These are phyloP conservation scores for Leishmania mexicana DNA, from an alignment of 208 protist species.

Conservation along the genomic window DNA sequence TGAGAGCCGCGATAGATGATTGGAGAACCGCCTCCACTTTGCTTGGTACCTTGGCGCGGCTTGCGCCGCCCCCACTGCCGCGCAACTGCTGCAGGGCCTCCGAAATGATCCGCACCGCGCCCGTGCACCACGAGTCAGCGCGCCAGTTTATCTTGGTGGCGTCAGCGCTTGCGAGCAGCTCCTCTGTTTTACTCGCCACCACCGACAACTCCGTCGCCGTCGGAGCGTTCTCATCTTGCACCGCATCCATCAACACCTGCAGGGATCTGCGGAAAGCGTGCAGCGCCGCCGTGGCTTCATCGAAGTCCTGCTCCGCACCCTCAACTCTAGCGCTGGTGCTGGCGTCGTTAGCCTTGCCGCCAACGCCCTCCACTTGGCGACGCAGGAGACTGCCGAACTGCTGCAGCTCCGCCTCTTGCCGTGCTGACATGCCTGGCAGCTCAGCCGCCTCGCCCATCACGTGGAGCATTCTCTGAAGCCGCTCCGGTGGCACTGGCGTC, in stretches of 20 bases:
- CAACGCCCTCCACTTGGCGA: conserved; percentile 5
- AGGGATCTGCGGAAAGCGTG: conserved; percentile 21
- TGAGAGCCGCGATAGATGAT: conserved; percentile 18
- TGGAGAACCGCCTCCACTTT: conserved; percentile 25
- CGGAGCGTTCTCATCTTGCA: neutral
- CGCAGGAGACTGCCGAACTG: conserved; percentile 13
- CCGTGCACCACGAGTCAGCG: conserved; percentile 14
- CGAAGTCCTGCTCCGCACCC: neutral
- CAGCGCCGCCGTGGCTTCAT: conserved; percentile 3
- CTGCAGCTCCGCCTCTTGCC: conserved; percentile 16
- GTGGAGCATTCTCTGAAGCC: conserved; percentile 30
- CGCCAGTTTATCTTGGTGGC: conserved; percentile 22
- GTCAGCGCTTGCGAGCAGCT: conserved; percentile 23
- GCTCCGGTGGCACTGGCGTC: conserved; percentile 22
- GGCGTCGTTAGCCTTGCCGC: neutral
- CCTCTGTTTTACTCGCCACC: conserved; percentile 26
- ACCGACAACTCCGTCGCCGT: conserved; percentile 12
- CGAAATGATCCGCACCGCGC: conserved; percentile 13
- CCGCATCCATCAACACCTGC: conserved; percentile 18
- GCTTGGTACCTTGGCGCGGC: conserved; percentile 7
- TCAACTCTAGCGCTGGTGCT: neutral
- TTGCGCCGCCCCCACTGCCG: neutral
- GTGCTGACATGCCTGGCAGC: neutral
- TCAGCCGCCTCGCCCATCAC: conserved; percentile 16
- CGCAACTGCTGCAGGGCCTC: conserved; percentile 18